Percentiles rank a stretch among this genome's conserved stretches.
Conservation (phyloP, 2,329 filamentous ascomycete genomes). For the Neocatenulostroma microsporum region DNA sequence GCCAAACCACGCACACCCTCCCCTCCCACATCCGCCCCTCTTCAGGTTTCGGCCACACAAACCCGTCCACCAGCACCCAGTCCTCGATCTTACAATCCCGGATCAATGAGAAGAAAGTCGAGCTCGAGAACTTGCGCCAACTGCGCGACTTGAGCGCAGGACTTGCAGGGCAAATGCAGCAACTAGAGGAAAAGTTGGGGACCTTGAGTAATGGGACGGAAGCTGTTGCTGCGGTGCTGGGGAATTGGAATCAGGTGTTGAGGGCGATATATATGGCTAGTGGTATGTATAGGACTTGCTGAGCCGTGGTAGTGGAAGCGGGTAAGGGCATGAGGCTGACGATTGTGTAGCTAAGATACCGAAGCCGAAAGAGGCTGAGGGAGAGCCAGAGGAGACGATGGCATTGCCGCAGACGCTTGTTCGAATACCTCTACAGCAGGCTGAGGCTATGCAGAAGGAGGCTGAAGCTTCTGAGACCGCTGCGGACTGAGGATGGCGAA, state of each 20-base stretch:
- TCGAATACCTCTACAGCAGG: constrained; percentile 72
- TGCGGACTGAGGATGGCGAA: no score
- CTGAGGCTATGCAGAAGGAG: constrained; percentile 24
- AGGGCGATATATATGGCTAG: constrained; percentile 81
- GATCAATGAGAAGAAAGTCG: constrained; percentile 78
- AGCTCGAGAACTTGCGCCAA: constrained; percentile 71
- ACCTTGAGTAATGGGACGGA: constrained; percentile 77
- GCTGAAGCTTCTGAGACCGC: no score
- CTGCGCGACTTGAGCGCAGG: constrained; percentile 70
- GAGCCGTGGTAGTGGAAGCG: not conserved
- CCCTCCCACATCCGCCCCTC: constrained; percentile 55
- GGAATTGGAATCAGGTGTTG: constrained; percentile 83
- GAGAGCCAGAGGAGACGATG: constrained; percentile 37
- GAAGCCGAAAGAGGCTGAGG: constrained; percentile 52
- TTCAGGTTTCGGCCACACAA: constrained; percentile 28
- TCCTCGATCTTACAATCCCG: constrained; percentile 64
- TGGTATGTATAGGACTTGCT: constrained; percentile 49
- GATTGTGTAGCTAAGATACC: constrained; percentile 57
- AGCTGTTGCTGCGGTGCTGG: constrained; percentile 72
- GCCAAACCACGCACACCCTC: no score
- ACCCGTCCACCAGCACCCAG: constrained; percentile 41
- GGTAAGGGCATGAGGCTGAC: constrained; percentile 8
- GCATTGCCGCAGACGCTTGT: constrained; percentile 73
- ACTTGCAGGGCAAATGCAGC: constrained; percentile 74
- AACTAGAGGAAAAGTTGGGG: constrained; percentile 65